phyloP scores from a whole-genome alignment of 192 early-diverging fungal species.

The Coemansia sp. region DNA sequence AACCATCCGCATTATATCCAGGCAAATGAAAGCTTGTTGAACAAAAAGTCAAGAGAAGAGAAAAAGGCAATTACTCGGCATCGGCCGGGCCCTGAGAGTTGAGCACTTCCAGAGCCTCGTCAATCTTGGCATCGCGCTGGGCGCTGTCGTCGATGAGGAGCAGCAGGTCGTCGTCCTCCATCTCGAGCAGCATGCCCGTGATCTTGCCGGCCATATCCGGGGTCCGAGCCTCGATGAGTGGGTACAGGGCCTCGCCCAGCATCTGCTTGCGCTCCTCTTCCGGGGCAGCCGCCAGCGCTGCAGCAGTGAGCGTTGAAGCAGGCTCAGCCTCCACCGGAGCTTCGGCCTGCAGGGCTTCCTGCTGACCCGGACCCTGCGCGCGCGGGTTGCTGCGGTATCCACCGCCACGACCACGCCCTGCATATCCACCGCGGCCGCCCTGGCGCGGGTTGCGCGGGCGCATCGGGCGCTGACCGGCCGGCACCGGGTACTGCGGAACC shows the following conservation, averaged over 20 bases:
- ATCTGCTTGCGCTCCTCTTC: constrained; percentile 93
- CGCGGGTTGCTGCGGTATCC: constrained; percentile 53
- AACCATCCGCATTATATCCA: neutral
- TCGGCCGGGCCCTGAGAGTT: constrained; percentile 27
- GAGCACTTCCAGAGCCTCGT: constrained; percentile 84
- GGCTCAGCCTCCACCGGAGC: constrained; percentile 36
- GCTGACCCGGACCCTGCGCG: constrained; percentile 37
- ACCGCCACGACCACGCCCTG: constrained; percentile 52
- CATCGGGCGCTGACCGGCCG: constrained; percentile 38
- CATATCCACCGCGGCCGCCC: constrained; percentile 50
- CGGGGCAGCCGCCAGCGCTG: constrained; percentile 72
- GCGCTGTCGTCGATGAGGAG: constrained; percentile 76
- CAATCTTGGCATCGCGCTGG: constrained; percentile 71
- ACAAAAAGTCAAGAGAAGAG: neutral
- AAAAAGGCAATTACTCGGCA: constrained; percentile 5
- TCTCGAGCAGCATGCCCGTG: constrained; percentile 98
- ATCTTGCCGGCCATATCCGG: constrained; percentile 90
- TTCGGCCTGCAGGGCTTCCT: constrained; percentile 39
- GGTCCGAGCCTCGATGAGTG: constrained; percentile 69
- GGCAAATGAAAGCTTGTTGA: neutral
- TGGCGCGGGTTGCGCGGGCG: constrained; percentile 56
- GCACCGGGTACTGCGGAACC: constrained; percentile 51
- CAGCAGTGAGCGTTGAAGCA: constrained; percentile 60
- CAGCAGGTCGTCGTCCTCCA: constrained; percentile 94
- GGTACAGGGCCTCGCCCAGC: constrained; percentile 95